Evolutionary conservation across 352 stramenopile genomes (phyloP).

Genomic region (Phytopythium oedochilum): DNA sequence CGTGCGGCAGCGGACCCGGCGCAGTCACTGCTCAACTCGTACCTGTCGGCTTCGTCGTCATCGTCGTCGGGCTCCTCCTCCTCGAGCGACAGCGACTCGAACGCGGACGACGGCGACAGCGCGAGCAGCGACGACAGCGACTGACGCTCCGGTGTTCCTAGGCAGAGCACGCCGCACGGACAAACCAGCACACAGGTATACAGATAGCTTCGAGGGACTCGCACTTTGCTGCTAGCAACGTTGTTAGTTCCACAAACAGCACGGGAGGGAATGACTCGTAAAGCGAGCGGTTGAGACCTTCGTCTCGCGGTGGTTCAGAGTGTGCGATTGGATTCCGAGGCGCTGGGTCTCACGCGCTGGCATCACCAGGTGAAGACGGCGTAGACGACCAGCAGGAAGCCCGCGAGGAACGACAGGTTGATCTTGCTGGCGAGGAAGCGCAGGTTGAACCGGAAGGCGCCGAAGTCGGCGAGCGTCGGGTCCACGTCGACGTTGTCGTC

Average conservation of each 20-base stretch:
- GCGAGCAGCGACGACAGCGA: conserved; percentile 40
- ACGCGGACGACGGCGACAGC: conserved; percentile 11
- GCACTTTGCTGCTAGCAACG: background rate
- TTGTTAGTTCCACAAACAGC: background rate
- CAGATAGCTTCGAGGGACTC: background rate
- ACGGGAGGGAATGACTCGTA: too few relatives aligned
- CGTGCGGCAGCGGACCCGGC: conserved; percentile 4
- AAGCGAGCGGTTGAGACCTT: too few relatives aligned
- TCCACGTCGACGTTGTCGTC: conserved; percentile 75
- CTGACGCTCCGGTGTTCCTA: conserved; percentile 11
- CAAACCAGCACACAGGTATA: too few relatives aligned
- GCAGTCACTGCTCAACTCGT: conserved; percentile 45
- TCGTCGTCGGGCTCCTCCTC: conserved; percentile 83
- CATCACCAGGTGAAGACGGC: conserved; percentile 63
- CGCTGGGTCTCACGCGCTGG: too few relatives aligned
- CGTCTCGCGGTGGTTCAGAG: background rate
- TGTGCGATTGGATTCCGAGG: background rate
- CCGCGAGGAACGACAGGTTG: conserved; percentile 68
- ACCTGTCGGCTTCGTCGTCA: conserved; percentile 60
- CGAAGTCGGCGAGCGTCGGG: conserved; percentile 21
- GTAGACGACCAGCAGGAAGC: conserved; percentile 61
- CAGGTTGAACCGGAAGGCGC: conserved; percentile 79
- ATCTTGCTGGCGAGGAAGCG: conserved; percentile 83
- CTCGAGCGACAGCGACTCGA: conserved; percentile 38
- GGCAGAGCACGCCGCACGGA: background rate